A percentile compares a stretch with the other conserved stretches of the same genome.
Conservation (phyloP, 2,329 filamentous ascomycete species). For the Exophiala bonariae region DNA sequence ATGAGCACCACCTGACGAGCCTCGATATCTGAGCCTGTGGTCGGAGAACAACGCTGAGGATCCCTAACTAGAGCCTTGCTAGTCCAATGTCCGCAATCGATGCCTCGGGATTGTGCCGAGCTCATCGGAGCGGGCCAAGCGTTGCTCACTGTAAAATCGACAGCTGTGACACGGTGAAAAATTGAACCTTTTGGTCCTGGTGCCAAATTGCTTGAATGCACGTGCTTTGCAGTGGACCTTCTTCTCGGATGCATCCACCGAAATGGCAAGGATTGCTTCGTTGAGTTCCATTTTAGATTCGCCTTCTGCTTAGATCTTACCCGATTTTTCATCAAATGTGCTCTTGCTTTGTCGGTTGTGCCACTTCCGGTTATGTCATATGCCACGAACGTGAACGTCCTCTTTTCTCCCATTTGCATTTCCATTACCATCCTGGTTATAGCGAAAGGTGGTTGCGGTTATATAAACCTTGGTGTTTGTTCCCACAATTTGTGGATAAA, state of each 20-base stretch:
- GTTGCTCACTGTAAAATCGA: conserved; percentile 18
- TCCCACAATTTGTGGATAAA: too few relatives aligned
- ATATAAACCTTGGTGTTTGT: too few relatives aligned
- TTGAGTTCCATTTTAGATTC: conserved; percentile 16
- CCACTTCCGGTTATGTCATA: conserved; percentile 21
- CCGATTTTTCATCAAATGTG: conserved; percentile 22
- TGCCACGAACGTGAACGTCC: conserved; percentile 20
- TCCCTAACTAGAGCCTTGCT: too few relatives aligned
- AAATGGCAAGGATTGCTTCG: conserved; percentile 18
- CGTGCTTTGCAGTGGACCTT: conserved; percentile 5
- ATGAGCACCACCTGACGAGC: too few relatives aligned
- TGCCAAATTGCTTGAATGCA: conserved; percentile 3
- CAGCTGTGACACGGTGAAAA: conserved; percentile 15
- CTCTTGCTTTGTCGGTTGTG: conserved; percentile 16
- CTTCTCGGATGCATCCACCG: conserved; percentile 20
- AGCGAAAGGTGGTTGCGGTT: too few relatives aligned
- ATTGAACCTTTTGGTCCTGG: background rate
- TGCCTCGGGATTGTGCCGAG: too few relatives aligned
- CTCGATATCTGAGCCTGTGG: too few relatives aligned
- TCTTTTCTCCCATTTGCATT: conserved; percentile 8
- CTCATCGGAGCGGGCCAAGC: too few relatives aligned
- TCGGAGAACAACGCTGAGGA: too few relatives aligned
- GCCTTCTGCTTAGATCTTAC: conserved; percentile 18
- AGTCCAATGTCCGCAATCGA: too few relatives aligned
- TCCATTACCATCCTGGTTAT: conserved; percentile 12